Conservation (phyloP, 2,329 filamentous ascomycete genomes). For the Sordariomycetes sp. region DNA sequence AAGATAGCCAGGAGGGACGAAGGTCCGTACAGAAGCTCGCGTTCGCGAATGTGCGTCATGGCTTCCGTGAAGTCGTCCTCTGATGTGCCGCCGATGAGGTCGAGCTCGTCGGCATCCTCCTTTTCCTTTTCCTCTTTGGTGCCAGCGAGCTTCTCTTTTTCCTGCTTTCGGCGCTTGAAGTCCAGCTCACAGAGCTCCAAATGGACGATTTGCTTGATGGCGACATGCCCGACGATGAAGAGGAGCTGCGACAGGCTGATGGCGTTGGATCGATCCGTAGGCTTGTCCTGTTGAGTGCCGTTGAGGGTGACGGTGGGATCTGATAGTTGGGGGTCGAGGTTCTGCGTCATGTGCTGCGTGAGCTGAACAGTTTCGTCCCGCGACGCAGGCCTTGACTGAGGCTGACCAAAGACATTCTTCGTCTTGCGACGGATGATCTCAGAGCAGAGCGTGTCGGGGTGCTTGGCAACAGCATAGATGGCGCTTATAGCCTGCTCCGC, state of each 20-base stretch:
- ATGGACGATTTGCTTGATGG: slow-evolving; percentile 98
- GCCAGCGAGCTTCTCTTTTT: slow-evolving; percentile 62
- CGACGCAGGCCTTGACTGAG: slow-evolving; percentile 28
- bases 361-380: slow-evolving; percentile 18
- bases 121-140: slow-evolving; percentile 41
- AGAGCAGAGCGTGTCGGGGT: slow-evolving; percentile 87
- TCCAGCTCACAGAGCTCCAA: slow-evolving; percentile 95
- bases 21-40: slow-evolving; percentile 73
- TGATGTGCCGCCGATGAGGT: slow-evolving; percentile 92
- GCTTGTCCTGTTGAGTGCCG: slow-evolving; percentile 19
- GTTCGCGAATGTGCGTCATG: slow-evolving; percentile 74
- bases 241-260: slow-evolving; percentile 80
- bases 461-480: slow-evolving; percentile 88
- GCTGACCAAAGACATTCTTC: slow-evolving; percentile 59
- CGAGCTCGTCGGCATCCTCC: slow-evolving; percentile 76
- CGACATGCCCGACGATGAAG: slow-evolving; percentile 92
- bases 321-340: slow-evolving; percentile 9
- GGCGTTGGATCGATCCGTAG: slow-evolving; percentile 56
- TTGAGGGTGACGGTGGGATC: slow-evolving; percentile 23
- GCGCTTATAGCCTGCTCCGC: slow-evolving; percentile 94
- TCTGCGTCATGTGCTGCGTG: slow-evolving; percentile 5
- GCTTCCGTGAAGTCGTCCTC: slow-evolving; percentile 89
- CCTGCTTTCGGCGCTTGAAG: slow-evolving; percentile 92
- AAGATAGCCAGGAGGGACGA: slow-evolving; percentile 83
- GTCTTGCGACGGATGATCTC: slow-evolving; percentile 85